These are phyloP conservation scores for Chionographis japonica DNA, from an alignment of 106 monocot genomes.

Conservation along the genomic window DNA sequence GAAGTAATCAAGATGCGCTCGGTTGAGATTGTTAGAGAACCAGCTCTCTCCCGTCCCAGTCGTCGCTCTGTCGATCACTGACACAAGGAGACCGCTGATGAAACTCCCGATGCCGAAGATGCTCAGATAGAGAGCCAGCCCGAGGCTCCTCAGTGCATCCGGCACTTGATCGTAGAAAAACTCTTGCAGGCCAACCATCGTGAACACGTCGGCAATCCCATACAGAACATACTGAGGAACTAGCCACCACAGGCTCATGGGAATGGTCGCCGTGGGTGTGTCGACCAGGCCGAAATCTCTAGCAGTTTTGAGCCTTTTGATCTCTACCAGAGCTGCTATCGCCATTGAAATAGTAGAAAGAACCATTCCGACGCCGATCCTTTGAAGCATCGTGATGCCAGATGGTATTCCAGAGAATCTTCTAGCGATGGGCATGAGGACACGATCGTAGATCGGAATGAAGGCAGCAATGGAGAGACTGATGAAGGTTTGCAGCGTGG, in stretches of 20 bases:
- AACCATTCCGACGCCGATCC: constrained; percentile 45
- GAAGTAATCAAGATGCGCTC: constrained; percentile 27
- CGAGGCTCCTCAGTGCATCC: constrained; percentile 24
- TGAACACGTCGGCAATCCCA: constrained; percentile 23
- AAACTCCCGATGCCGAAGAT: constrained; percentile 29
- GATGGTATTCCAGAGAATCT: constrained; percentile 22
- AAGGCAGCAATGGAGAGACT: constrained; percentile 22
- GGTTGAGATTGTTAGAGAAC: constrained; percentile 18
- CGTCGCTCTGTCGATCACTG: constrained; percentile 6
- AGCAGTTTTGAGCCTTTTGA: constrained; percentile 18
- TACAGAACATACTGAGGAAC: constrained; percentile 31
- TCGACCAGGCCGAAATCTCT: constrained; percentile 25
- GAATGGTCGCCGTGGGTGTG: constrained; percentile 8
- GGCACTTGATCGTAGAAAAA: constrained; percentile 40
- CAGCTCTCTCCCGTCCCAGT: constrained; percentile 8
- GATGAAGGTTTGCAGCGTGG: constrained; percentile 46
- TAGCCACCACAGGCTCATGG: constrained; percentile 28
- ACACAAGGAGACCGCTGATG: constrained; percentile 26
- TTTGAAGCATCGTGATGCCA: constrained; percentile 45
- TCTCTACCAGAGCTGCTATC: constrained; percentile 30
- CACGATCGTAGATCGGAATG: constrained; percentile 41
- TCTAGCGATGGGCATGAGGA: constrained; percentile 30
- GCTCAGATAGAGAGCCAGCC: constrained; percentile 31
- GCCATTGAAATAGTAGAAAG: constrained; percentile 26
- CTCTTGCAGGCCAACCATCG: constrained; percentile 33